Conservation (phyloP, 1,284 basidiomycete genomes). For the Apiotrichum mycotoxinovorans region DNA sequence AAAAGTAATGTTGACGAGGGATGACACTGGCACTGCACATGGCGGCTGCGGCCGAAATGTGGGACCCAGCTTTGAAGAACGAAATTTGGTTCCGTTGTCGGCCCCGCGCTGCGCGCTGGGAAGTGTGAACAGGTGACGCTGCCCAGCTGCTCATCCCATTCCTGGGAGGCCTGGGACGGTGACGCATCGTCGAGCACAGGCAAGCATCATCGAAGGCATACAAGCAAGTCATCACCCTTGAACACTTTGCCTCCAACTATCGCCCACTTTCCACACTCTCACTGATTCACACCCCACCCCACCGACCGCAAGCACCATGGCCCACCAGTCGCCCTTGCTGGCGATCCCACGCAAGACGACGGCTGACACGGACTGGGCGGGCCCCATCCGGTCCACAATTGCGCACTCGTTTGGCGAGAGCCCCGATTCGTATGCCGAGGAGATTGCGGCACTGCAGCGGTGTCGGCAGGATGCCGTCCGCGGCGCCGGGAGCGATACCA, state of each 20-base stretch:
- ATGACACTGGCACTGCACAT: too few relatives aligned
- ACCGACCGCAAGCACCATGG: conserved; percentile 26
- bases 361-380: conserved; percentile 77
- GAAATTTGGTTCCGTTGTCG: too few relatives aligned
- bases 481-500: conserved; percentile 89
- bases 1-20: not conserved
- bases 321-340: conserved; percentile 51
- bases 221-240: not conserved
- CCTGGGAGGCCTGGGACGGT: not conserved
- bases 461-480: conserved; percentile 92
- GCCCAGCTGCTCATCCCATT: not conserved
- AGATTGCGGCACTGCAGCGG: conserved; percentile 77
- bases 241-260: not conserved
- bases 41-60: too few relatives aligned
- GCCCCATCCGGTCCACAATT: conserved; percentile 79
- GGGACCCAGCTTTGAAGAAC: too few relatives aligned
- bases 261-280: not conserved
- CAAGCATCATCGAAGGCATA: not conserved
- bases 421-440: conserved; percentile 78
- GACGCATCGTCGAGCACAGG: not conserved
- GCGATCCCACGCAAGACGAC: conserved; percentile 57
- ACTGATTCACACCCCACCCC: not conserved
- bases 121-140: not conserved
- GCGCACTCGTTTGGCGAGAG: conserved; percentile 89
- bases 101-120: too few relatives aligned